Conservation (phyloP, 2,329 filamentous ascomycete species). For the Clarireedia hainanense region DNA sequence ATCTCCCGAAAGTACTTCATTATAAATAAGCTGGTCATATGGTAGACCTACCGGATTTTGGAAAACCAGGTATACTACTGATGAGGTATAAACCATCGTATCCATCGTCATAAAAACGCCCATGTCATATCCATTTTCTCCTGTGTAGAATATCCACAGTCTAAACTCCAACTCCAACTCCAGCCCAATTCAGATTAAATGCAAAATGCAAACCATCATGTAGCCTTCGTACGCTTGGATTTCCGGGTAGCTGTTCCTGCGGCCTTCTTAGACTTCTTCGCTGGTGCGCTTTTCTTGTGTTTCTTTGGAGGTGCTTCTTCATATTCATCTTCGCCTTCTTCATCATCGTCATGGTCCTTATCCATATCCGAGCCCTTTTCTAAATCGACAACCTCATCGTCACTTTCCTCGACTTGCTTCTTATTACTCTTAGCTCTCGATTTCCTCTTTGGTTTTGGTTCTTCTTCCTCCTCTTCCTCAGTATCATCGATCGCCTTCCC, state of each 20-base stretch:
- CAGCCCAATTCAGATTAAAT: background rate
- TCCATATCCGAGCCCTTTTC: background rate
- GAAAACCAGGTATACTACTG: no score
- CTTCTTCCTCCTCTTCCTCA: background rate
- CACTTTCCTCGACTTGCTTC: background rate
- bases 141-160: background rate
- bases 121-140: background rate
- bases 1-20: no score
- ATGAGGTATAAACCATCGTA: no score
- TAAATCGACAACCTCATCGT: background rate
- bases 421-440: background rate
- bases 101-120: no score
- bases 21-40: no score
- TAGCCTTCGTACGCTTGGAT: background rate
- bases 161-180: conserved; percentile 3
- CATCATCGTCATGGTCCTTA: background rate
- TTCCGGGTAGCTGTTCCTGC: background rate
- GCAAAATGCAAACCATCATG: background rate
- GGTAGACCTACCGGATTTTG: no score
- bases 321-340: background rate
- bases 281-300: background rate
- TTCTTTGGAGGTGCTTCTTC: background rate
- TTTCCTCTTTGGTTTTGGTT: background rate
- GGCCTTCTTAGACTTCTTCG: background rate
- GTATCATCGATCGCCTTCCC: conserved; percentile 27